Percentiles rank a stretch among this genome's conserved stretches.
Evolutionary conservation across 2,329 filamentous ascomycete genomes (phyloP).

Genomic region (Immersiporthe knoxdaviesiana): DNA sequence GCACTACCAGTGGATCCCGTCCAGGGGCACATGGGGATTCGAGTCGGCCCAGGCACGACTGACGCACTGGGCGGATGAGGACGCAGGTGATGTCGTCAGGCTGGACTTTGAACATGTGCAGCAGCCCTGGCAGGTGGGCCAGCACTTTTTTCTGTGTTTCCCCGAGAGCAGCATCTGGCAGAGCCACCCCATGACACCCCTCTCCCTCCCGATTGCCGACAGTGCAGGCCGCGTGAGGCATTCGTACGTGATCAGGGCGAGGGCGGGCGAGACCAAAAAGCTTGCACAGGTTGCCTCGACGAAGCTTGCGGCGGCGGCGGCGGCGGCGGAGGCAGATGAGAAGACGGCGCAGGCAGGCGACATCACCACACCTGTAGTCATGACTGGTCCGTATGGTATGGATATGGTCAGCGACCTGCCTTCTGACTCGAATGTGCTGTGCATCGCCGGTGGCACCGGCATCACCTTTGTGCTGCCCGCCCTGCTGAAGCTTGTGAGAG

Average conservation of each 20-base stretch:
- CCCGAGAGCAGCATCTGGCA: conserved; percentile 70
- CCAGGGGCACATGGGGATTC: conserved; percentile 54
- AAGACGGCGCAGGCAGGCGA: conserved; percentile 14
- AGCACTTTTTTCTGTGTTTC: conserved; percentile 75
- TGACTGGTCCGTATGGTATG: conserved; percentile 67
- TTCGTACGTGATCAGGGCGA: conserved; percentile 61
- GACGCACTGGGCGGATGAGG: conserved; percentile 56
- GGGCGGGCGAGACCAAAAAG: conserved; percentile 62
- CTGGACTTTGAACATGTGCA: conserved; percentile 68
- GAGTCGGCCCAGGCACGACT: conserved; percentile 54
- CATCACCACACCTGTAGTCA: conserved; percentile 56
- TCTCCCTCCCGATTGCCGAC: conserved; percentile 52
- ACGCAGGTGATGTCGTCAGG: conserved; percentile 65
- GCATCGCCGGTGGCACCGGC: conserved; percentile 61
- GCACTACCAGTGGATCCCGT: conserved; percentile 58
- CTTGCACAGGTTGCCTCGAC: conserved; percentile 50
- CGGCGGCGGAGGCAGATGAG: background rate
- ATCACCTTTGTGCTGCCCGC: conserved; percentile 60
- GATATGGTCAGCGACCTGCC: conserved; percentile 47
- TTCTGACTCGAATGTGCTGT: conserved; percentile 51
- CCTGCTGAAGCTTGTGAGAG: conserved; percentile 44
- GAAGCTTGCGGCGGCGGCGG: conserved; percentile 38
- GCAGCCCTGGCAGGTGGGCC: conserved; percentile 65
- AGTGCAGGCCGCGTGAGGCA: conserved; percentile 49
- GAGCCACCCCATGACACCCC: conserved; percentile 71